Evolutionary conservation across 2,329 filamentous ascomycete genomes (phyloP), one percentile per base, ranked within the genome.

Genomic region (Aureobasidium sp.): DNA sequence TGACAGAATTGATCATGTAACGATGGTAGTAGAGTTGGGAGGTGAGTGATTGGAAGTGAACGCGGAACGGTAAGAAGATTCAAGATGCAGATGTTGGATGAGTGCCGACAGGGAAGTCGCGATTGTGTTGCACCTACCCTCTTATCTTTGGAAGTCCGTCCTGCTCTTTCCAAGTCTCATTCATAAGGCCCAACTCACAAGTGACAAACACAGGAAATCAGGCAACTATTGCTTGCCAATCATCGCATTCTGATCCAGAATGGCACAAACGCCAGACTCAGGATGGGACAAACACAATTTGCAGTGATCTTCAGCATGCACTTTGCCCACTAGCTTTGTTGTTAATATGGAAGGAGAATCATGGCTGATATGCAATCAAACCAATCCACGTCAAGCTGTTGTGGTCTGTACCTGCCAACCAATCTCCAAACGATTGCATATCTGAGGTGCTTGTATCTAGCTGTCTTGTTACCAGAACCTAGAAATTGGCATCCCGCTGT

Each of bases 1-100:
- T n/a, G 32, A n/a, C 17, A 9, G 29, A 39, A 23, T 36, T 62
- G 37, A 26, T 37, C 59, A 62, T 62, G 37, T 55, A 62, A 62
- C 26, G 39, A 62, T 29, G 39, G 23, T 13, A n/a, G 29, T 15
- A 13, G 32, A n/a, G 20, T 9, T 34, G 23, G 20, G n/a, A n/a
- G n/a, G 20, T 27, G 51, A 46, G 17, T 48, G 15, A 2, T 26
- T 17, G 23, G 10, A 23, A 12, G 4, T 27, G 36, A 51, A 39
- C 23, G 34, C 10, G 32, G n/a, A 10, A 23, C 10, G 32, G 6
- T 10, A 2, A 23, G 29, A n/a, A 27, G 26, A 27, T 27, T 13
- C 7, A 46, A 44, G 52, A 12, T 32, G 3, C 26, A 41, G 15
- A 26, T 2, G 52, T 23, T 32, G 27, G 26, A 17, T 23, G 29